Base-by-base conservation (phyloP, 805 yeast species). In the Pichia gijzeniarum region DNA sequence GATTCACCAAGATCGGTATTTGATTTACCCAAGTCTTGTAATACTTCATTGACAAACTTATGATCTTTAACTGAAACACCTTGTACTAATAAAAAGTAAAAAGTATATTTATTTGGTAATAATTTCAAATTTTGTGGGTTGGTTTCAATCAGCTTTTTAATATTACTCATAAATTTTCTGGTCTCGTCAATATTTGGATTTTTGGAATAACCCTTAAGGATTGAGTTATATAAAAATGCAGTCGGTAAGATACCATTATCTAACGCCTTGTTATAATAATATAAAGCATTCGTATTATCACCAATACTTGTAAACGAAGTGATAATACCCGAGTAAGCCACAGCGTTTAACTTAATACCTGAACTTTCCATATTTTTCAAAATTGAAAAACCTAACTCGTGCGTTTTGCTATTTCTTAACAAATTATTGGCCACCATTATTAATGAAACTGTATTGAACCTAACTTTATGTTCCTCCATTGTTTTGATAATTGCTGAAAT, bases 381-480 rank as follows among this genome's bases (percentile, higher is more conserved):
- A 22, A 82, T 53, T 1, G 55, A 52, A 38, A 82, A 65, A 1
- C 85, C 85, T n/a, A 77, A 71, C 13, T 63, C 67, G 10, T 73
- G 55, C 44, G 78, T 71, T 33, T 65, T 47, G n/a, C 72, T 69
- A 42, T 71, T 69, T 53, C 69, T 69, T 47, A 73, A 65, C 48
- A 82, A 67, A 13, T 79, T 79, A 43, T 72, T 74, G 47, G 82
- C 65, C 31, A 84, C 64, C 10, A 79, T 64, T 7, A 81, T 69
- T 45, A 71, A 60, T 22, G 84, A 74, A 44, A 64, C 67, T 30
- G 67, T 63, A 54, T 73, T 79, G 9, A 59, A 51, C 31, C 57
- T 53, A 47, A 76, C 53, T 2, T 67, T 69, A 17, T 57, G 58
- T 19, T 55, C 49, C 37, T 55, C 53, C 71, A 82, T 70, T 18